Percentiles rank a stretch among this genome's conserved stretches.
Evolutionary conservation across 352 stramenopile genomes (phyloP).

Genomic region (Pythium oligandrum): DNA sequence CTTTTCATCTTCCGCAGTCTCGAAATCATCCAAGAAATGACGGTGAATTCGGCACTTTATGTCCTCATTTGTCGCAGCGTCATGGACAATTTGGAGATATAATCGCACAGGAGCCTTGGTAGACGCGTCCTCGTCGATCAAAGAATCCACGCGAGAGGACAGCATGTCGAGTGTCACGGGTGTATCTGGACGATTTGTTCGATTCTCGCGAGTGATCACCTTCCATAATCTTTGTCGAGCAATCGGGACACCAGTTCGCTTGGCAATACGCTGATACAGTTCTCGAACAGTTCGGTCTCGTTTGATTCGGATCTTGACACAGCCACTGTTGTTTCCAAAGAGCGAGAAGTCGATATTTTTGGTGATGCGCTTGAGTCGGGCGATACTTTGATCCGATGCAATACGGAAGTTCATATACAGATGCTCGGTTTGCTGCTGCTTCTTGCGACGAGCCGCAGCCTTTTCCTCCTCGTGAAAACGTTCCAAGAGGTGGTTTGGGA

Average conservation of each 20-base stretch:
- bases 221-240: slow-evolving; percentile 73
- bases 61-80: neutral
- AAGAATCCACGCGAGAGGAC: slow-evolving; percentile 36
- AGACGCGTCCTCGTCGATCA: slow-evolving; percentile 76
- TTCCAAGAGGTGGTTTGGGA: slow-evolving; percentile 47
- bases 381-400: slow-evolving; percentile 64
- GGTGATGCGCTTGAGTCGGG: slow-evolving; percentile 63
- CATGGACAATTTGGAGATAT: slow-evolving; percentile 67
- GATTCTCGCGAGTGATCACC: slow-evolving; percentile 82
- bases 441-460: slow-evolving; percentile 59
- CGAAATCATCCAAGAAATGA: slow-evolving; percentile 64
- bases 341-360: slow-evolving; percentile 76
- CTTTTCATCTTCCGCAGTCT: slow-evolving; percentile 22
- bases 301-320: slow-evolving; percentile 61
- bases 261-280: slow-evolving; percentile 61
- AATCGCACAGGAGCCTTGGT: slow-evolving; percentile 60
- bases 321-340: slow-evolving; percentile 55
- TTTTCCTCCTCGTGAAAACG: slow-evolving; percentile 82
- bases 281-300: slow-evolving; percentile 48
- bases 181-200: slow-evolving; percentile 69
- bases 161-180: slow-evolving; percentile 39
- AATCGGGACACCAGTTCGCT: slow-evolving; percentile 60
- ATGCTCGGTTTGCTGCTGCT: slow-evolving; percentile 74
- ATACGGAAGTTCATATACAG: slow-evolving; percentile 80
- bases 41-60: slow-evolving; percentile 27